These are phyloP conservation scores for Glomus cerebriforme DNA, from an alignment of 192 early-diverging fungal species.

Conservation along the genomic window DNA sequence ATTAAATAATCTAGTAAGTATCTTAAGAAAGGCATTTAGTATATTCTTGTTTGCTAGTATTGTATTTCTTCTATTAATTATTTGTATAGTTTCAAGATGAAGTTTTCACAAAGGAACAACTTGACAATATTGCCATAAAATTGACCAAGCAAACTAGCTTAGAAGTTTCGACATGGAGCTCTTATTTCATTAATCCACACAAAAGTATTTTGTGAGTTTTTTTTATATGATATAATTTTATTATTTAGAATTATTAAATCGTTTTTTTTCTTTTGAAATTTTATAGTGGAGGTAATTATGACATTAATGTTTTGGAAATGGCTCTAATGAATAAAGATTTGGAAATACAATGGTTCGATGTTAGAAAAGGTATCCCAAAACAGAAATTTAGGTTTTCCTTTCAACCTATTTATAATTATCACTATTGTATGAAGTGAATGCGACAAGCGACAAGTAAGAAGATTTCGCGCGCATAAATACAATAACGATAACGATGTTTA, in stretches of 20 bases:
- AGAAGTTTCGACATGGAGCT: neutral
- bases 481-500: neutral
- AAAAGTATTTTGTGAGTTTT: constrained; percentile 23
- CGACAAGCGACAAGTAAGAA: neutral
- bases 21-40: no score
- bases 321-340: constrained; percentile 12
- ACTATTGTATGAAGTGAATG: no score
- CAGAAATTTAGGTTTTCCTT: neutral
- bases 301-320: constrained; percentile 28
- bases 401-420: neutral
- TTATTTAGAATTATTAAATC: no score
- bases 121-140: constrained; percentile 12
- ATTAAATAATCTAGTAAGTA: neutral
- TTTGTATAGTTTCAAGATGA: constrained; percentile 8
- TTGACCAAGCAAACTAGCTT: neutral
- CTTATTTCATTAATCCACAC: constrained; percentile 25
- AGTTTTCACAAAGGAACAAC: constrained; percentile 9
- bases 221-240: neutral
- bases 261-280: neutral
- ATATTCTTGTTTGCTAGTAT: no score
- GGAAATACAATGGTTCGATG: constrained; percentile 30
- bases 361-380: constrained; percentile 25
- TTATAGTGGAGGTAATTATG: constrained; percentile 25
- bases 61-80: neutral
- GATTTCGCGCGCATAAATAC: neutral